A percentile compares a stretch with the other conserved stretches of the same genome.
Evolutionary conservation across 805 yeast genomes (phyloP).

Genomic region (Candida peoriensis): DNA sequence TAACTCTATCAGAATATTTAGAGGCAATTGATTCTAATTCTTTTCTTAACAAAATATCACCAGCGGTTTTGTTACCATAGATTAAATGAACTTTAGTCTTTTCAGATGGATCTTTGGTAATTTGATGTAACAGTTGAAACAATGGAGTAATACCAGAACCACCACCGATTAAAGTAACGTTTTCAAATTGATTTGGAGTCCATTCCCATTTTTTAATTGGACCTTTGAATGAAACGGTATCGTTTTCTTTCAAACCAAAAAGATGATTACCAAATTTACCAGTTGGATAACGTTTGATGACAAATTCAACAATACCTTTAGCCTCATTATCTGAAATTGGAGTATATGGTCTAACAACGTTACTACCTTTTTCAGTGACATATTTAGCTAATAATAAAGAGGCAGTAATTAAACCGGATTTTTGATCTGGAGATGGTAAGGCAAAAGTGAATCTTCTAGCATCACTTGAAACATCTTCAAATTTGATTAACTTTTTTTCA

Average conservation of each 20-base stretch:
- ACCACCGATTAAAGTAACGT: constrained; percentile 84
- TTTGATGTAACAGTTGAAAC: constrained; percentile 76
- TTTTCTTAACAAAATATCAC: constrained; percentile 76
- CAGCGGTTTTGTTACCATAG: constrained; percentile 73
- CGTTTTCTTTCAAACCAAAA: constrained; percentile 65
- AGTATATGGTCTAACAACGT: constrained; percentile 75
- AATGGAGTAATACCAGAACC: constrained; percentile 97
- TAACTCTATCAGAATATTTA: constrained; percentile 72
- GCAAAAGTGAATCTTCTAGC: constrained; percentile 68
- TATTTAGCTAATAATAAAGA: constrained; percentile 78
- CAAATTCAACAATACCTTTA: constrained; percentile 72
- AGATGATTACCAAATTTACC: constrained; percentile 83
- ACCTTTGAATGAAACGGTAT: constrained; percentile 87
- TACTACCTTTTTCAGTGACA: constrained; percentile 76
- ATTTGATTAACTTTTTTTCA: constrained; percentile 37
- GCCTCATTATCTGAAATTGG: constrained; percentile 70
- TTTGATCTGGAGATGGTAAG: constrained; percentile 60
- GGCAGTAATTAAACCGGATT: constrained; percentile 74
- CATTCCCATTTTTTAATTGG: constrained; percentile 90
- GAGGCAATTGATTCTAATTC: constrained; percentile 68
- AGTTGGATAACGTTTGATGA: constrained; percentile 77
- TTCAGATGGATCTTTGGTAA: constrained; percentile 76
- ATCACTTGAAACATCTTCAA: constrained; percentile 50
- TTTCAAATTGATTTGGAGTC: constrained; percentile 78
- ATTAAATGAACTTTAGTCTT: constrained; percentile 80